Evolutionary conservation across 495 filamentous ascomycete genomes (phyloP), one percentile per base, ranked within the genome.

Genomic region (Podospora didyma): DNA sequence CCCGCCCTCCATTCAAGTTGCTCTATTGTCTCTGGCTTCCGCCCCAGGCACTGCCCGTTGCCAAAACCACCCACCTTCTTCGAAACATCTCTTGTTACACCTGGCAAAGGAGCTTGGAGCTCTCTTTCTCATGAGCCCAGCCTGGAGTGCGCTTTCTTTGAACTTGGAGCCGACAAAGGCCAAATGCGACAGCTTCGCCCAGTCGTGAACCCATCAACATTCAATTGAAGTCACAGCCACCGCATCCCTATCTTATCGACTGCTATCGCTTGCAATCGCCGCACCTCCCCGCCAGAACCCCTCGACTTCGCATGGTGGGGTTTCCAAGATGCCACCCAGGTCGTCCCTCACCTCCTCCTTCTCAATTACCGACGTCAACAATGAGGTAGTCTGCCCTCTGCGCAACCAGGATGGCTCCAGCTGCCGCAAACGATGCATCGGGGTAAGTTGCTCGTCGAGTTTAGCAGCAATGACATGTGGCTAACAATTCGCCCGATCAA

Each of bases 361-460:
- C 69, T 93, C 92, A 61, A 88, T 96, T 65, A 87, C 89, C 59
- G 91, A 96, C 77, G 84, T 86, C 70, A 91, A 87, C 69, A 95
- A 95, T 73, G 94, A 97, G 73, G 93, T 98, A 62, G 90, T 97
- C 57, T 98, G 94, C 79, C 94, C 94, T 58, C 76, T 98, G 77
- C 86, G 85, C 67, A 97, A 96, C 71, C 91, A 96, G 58, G 94
- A 98, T 83, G 90, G 91, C 64, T 96, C 94, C 63, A 91, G 87
- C 77, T 98, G 94, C 82, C 89, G 94, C 69, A 98, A 98, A 79
- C 83, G 94, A 78, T 98, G 94, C 74, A 82, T 94, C 66, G 94
- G 94, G 73, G 94, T 97, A 78, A 89, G 93, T 89, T 57, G 52
- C n/a, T 42, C 57, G 52, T 14, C 26, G 11, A 9, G 4, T 31